Percentiles rank a stretch among this genome's conserved stretches.
Conservation (phyloP, 345 rosid species). For the Gossypium bickii region DNA sequence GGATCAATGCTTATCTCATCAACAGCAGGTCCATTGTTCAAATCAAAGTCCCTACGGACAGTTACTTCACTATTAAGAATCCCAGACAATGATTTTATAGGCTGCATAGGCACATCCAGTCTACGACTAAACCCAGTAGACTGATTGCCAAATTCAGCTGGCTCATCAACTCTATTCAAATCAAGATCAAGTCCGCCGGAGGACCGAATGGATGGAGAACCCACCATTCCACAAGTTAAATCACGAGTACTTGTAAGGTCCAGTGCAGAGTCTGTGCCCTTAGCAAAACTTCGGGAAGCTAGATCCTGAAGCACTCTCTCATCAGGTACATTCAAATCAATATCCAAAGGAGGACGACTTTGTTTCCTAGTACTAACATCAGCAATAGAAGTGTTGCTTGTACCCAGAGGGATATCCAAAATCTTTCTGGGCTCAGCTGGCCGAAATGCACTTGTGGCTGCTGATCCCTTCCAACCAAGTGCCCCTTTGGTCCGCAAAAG, state of each 20-base stretch:
- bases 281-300: slow-evolving; percentile 38
- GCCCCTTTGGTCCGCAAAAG: slow-evolving; percentile 54
- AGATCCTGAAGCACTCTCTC: slow-evolving; percentile 73
- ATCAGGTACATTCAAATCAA: slow-evolving; percentile 82
- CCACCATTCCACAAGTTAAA: slow-evolving; percentile 26
- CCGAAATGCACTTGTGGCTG: slow-evolving; percentile 96
- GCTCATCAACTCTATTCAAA: slow-evolving; percentile 68
- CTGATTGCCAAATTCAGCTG: slow-evolving; percentile 39
- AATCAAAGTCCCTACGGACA: slow-evolving; percentile 62
- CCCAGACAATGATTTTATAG: slow-evolving; percentile 29
- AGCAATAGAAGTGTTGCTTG: slow-evolving; percentile 24
- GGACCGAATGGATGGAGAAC: slow-evolving; percentile 31
- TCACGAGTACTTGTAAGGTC: slow-evolving; percentile 25
- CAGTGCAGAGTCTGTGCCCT: slow-evolving; percentile 29
- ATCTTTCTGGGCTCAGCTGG: slow-evolving; percentile 75
- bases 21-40: slow-evolving; percentile 72
- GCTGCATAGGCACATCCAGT: slow-evolving; percentile 34
- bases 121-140: slow-evolving; percentile 34
- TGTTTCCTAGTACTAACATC: slow-evolving; percentile 45
- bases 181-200: slow-evolving; percentile 82
- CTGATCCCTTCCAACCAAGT: slow-evolving; percentile 97
- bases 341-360: slow-evolving; percentile 51
- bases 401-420: slow-evolving; percentile 37
- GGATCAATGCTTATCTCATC: slow-evolving; percentile 52
- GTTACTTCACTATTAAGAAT: slow-evolving; percentile 34